phyloP scores from a whole-genome alignment of 495 filamentous ascomycete genomes.

The Cairneyella variabilis region DNA sequence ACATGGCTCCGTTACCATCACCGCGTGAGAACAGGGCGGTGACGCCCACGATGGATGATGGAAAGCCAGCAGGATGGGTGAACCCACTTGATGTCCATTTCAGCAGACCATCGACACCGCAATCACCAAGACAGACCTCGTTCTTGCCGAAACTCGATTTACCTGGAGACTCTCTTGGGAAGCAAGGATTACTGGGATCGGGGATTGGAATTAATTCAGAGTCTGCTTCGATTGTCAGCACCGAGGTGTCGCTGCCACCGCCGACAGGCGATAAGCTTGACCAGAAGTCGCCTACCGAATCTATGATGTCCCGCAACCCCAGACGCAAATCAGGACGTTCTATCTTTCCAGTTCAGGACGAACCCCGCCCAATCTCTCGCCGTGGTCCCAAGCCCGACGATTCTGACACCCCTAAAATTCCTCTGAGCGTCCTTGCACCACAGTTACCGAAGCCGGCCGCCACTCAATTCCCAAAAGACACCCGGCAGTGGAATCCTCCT shows the following conservation, averaged over 20 bases:
- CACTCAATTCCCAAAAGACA: slow-evolving; percentile 12
- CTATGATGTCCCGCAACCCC: not conserved
- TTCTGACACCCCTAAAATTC: not conserved
- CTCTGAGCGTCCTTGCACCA: slow-evolving; percentile 6
- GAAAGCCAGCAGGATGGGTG: slow-evolving; percentile 9
- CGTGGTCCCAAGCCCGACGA: not conserved
- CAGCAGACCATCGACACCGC: slow-evolving; percentile 14
- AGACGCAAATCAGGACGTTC: slow-evolving; percentile 7
- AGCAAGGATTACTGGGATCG: slow-evolving; percentile 1
- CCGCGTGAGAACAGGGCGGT: slow-evolving; percentile 1
- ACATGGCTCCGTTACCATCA: slow-evolving; percentile 16
- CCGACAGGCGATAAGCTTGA: too few relatives aligned
- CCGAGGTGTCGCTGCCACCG: slow-evolving; percentile 3
- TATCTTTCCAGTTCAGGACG: slow-evolving; percentile 7
- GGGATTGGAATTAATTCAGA: slow-evolving; percentile 15
- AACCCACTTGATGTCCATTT: slow-evolving; percentile 22
- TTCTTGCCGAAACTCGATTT: slow-evolving; percentile 17
- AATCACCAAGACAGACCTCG: slow-evolving; percentile 4
- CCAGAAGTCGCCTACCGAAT: not conserved
- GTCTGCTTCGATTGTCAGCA: slow-evolving; percentile 7
- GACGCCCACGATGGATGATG: not conserved
- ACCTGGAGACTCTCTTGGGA: slow-evolving; percentile 1
- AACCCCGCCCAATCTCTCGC: not conserved
- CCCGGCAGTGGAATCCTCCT: slow-evolving; percentile 1
- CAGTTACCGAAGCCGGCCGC: not conserved